A percentile compares a stretch with the other conserved stretches of the same genome.
Conservation (phyloP, 352 stramenopile species). For the Phytopythium sindhum region DNA sequence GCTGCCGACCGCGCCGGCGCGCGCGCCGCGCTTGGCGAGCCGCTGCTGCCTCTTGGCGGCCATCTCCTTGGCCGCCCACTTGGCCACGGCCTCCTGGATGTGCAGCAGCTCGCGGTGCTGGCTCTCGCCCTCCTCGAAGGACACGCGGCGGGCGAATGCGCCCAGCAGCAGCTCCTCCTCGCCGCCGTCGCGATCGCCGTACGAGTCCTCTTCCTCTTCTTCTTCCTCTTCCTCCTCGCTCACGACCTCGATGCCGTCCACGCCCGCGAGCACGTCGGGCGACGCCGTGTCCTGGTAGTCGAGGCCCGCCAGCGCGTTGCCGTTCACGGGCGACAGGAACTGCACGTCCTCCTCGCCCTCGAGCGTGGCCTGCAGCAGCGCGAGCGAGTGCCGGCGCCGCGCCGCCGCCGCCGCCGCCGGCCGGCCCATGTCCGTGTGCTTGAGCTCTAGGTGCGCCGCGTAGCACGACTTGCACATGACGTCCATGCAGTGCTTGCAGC, state of each 20-base stretch:
- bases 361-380: background rate
- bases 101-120: conserved; percentile 52
- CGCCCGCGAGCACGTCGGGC: conserved; percentile 31
- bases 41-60: conserved; percentile 32
- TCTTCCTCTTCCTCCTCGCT: conserved; percentile 43
- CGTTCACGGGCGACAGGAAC: conserved; percentile 41
- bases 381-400: conserved; percentile 12
- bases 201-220: conserved; percentile 25
- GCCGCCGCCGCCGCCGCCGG: background rate
- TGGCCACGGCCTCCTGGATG: conserved; percentile 47
- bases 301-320: conserved; percentile 12
- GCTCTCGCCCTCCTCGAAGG: conserved; percentile 45
- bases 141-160: conserved; percentile 31
- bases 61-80: conserved; percentile 49
- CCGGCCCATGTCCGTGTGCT: conserved; percentile 32
- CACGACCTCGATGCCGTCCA: conserved; percentile 34
- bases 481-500: conserved; percentile 62
- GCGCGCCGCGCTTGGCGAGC: conserved; percentile 24
- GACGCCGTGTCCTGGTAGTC: conserved; percentile 19
- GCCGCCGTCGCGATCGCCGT: conserved; percentile 13
- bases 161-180: conserved; percentile 38
- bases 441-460: conserved; percentile 37
- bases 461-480: conserved; percentile 62
- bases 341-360: conserved; percentile 27
- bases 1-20: background rate